Evolutionary conservation across 2,329 filamentous ascomycete genomes (phyloP), one percentile per base, ranked within the genome.

Genomic region (Dryadomyces quercus-mongolicae): DNA sequence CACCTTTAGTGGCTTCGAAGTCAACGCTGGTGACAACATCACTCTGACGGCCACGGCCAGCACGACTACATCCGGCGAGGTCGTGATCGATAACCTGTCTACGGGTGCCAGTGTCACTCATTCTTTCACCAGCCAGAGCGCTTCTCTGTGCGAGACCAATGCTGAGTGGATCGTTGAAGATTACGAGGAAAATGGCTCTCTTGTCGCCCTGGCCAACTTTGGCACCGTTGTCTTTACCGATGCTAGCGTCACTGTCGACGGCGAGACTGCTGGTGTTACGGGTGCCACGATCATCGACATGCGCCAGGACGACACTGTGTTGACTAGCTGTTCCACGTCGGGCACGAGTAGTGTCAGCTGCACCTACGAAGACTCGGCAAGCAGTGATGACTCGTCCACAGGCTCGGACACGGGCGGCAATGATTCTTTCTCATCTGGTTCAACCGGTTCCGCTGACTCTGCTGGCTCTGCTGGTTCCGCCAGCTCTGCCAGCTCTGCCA

Each of bases 21-120:
- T 64, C 48, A 57, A 54, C 21, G 59, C 63, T 4, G 62, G 62
- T 12, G 61, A 66, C 46, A 62, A 57, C 15, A 61, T 66, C 25
- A 59, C 60, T 21, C 48, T 59, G 60, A 66, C 62, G 4, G 64
- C 64, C 44, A 62, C 65, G 9, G 72, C 67, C 5, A 71, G 62
- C 2, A 72, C 68, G 21, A 71, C 63, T 78, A 57, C 52, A 3
- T 49, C 48, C 9, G 63, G 51, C 49, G 55, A 52, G 15, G 53
- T 63, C 22, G 36, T 53, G 13, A 49, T 65, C 18, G 54, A 56
- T 16, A 58, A 58, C 52, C 51, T 55, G 16, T 49, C 43, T 10
- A 78, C 70, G 4, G 77, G 76, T 34, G 63, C 74, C 60, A 71
- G 62, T 5, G 77, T 77, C 31, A 71, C 70, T 16, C 74, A 83